phyloP scores from a whole-genome alignment of 805 yeast genomes.

The Lipomyces kockii region DNA sequence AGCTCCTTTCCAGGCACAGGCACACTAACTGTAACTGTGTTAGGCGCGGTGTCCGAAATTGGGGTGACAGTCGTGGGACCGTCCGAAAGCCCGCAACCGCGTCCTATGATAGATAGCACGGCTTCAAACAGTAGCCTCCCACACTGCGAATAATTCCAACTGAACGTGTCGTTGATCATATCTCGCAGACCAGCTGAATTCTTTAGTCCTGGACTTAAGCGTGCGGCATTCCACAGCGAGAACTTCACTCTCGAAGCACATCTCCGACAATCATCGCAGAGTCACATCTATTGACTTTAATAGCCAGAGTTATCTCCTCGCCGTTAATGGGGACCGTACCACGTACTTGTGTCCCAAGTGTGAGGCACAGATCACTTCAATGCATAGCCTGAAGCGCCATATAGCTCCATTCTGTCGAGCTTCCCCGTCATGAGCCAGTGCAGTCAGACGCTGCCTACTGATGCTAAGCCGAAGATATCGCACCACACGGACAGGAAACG shows the following conservation, averaged over 20 bases:
- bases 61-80: too few species aligned
- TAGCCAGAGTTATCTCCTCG: slow-evolving; percentile 2
- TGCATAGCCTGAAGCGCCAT: not conserved
- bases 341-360: not conserved
- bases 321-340: not conserved
- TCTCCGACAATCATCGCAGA: too few species aligned
- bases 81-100: too few species aligned
- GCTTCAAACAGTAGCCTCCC: too few species aligned
- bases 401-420: slow-evolving; percentile 2
- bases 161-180: not conserved
- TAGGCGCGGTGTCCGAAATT: too few species aligned
- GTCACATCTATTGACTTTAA: not conserved
- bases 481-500: not conserved
- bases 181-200: not conserved
- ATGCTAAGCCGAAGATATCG: not conserved
- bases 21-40: too few species aligned
- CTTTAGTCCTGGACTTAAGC: not conserved
- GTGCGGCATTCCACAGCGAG: not conserved
- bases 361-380: not conserved
- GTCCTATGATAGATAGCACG: too few species aligned
- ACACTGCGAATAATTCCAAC: slow-evolving; percentile 2
- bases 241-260: slow-evolving; percentile 2
- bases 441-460: not conserved
- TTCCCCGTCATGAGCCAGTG: not conserved
- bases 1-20: too few species aligned